Percentiles rank a stretch among this genome's conserved stretches.
These are phyloP conservation scores for Candida pseudofarinosa DNA, from an alignment of 805 yeast genomes.

Conservation along the genomic window DNA sequence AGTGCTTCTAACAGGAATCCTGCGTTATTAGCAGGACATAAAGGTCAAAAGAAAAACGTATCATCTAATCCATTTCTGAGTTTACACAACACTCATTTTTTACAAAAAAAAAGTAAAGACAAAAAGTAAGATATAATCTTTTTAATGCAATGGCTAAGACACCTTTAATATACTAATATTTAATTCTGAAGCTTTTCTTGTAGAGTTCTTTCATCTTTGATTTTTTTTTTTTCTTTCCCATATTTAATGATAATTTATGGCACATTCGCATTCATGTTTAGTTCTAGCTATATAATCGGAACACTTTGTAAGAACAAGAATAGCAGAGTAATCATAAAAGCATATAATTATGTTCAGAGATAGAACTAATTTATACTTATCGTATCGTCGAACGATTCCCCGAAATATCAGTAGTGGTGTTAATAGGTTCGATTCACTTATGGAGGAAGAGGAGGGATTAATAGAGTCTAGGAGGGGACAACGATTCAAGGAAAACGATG, in stretches of 20 bases:
- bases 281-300: too few species aligned
- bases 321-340: background rate
- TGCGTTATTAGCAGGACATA: constrained; percentile 7
- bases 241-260: too few species aligned
- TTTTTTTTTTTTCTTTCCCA: too few species aligned
- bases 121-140: constrained; percentile 7
- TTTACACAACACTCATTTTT: constrained; percentile 27
- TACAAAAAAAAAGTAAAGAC: constrained; percentile 28
- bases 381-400: constrained; percentile 87
- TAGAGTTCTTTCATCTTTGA: too few species aligned
- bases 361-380: constrained; percentile 84
- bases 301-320: too few species aligned
- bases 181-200: too few species aligned
- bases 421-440: constrained; percentile 32
- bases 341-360: constrained; percentile 70
- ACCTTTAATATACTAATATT: background rate
- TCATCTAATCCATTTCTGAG: constrained; percentile 20
- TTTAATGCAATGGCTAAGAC: background rate
- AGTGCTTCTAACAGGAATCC: constrained; percentile 30
- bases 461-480: constrained; percentile 32
- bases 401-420: constrained; percentile 32
- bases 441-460: constrained; percentile 60
- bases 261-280: too few species aligned
- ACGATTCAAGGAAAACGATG: constrained; percentile 17
- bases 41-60: constrained; percentile 7